Evolutionary conservation across 2,329 filamentous ascomycete genomes (phyloP).

Genomic region (Xylaria sp.): DNA sequence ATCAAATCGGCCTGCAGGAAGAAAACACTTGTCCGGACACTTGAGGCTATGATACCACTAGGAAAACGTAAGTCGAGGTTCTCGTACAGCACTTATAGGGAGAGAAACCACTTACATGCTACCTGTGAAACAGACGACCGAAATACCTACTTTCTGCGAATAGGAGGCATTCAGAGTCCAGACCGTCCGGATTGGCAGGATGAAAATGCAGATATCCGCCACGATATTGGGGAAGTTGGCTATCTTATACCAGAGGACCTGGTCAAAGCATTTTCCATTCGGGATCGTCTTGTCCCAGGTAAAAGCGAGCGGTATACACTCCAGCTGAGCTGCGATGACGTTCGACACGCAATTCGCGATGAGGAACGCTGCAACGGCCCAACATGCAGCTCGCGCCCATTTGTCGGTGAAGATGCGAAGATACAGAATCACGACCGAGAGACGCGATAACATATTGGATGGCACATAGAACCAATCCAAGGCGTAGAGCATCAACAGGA

Average conservation of each 20-base stretch:
- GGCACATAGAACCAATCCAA: constrained; percentile 1
- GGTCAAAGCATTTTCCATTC: neutral
- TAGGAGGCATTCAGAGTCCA: constrained; percentile 33
- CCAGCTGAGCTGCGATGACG: neutral
- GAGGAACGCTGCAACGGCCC: neutral
- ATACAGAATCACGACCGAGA: constrained; percentile 2
- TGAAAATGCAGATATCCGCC: constrained; percentile 49
- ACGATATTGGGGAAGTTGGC: constrained; percentile 41
- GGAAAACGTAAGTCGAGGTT: neutral
- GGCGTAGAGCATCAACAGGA: neutral
- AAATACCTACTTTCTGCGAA: neutral
- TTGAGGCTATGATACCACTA: constrained; percentile 3
- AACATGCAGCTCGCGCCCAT: neutral
- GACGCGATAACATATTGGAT: constrained; percentile 5
- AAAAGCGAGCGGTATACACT: neutral
- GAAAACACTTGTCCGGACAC: constrained; percentile 1
- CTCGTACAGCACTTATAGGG: too few relatives aligned
- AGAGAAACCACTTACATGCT: constrained; percentile 1
- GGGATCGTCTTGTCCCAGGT: neutral
- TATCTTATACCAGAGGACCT: neutral
- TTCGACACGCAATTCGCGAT: neutral
- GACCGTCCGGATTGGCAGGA: constrained; percentile 44
- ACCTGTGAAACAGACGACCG: neutral
- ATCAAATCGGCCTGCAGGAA: neutral
- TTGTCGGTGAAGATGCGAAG: neutral